Evolutionary conservation across 345 rosid genomes (phyloP), one percentile per base, ranked within the genome.

Genomic region (Aquilaria malaccensis): DNA sequence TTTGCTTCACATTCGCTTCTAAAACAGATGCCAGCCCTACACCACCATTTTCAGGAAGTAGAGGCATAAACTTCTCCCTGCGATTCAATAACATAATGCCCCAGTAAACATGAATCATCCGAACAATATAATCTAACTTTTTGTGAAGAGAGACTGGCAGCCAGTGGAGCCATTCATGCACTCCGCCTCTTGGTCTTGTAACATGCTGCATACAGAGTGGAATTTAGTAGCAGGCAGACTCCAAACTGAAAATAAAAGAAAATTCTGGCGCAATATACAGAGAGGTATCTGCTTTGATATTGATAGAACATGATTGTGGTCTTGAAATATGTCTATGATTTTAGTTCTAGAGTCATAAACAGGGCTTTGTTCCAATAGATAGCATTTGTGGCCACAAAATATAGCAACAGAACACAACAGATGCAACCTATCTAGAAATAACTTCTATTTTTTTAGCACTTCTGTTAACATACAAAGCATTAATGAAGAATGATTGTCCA

Each of bases 81-180:
- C 71, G 72, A 29, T 78, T 54, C 9, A 78, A 47, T 62, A 80
- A 30, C 65, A 78, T 58, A 62, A 80, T 70, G 59, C 65, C 77
- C 13, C 82, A 75, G 78, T 83, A 88, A 62, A 75, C 67, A 62
- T 61, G 85, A 32, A 94, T 47, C 63, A 70, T 77, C 72, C 81
- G 73, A 45, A 86, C 64, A 55, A 91, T 60, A 56, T 74, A 81
- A 59, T 82, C 71, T 65, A 94, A 61, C 73, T 62, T 80, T 59
- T 88, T 88, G 79, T 94, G 99, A 62, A 91, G 69, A 66, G 81
- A 79, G 67, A 94, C 85, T 3, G 99, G 99, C 6, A 94, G 88
- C 91, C 95, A 94, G 62, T 85, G 97, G 3, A 90, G 75, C 96
- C 96, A 90, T 63, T 90, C 97, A 64, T 94, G 79, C 10, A 91